These are phyloP conservation scores for Ustanciosporium gigantosporum DNA, from an alignment of 1,284 basidiomycete genomes.

Conservation along the genomic window DNA sequence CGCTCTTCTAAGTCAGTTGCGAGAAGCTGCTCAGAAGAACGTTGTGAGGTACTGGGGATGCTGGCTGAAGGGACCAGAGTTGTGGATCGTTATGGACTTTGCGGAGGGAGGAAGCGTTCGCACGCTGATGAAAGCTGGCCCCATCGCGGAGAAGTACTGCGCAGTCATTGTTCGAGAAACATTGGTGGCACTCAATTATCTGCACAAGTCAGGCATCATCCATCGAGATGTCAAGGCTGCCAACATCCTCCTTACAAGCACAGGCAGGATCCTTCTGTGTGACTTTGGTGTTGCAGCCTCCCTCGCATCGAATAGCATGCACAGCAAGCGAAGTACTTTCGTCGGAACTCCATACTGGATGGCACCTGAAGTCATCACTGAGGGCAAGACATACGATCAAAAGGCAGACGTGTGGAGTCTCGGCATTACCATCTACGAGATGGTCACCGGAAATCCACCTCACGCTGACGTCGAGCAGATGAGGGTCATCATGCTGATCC, in stretches of 20 bases:
- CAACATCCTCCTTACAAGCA: constrained; percentile 47
- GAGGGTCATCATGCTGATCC: constrained; percentile 88
- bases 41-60: constrained; percentile 96
- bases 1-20: constrained; percentile 83
- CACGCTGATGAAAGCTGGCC: constrained; percentile 77
- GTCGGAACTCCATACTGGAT: constrained; percentile 56
- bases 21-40: constrained; percentile 76
- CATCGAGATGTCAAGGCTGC: constrained; percentile 51
- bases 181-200: constrained; percentile 37
- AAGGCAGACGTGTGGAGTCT: constrained; percentile 50
- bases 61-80: constrained; percentile 86
- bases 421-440: constrained; percentile 48
- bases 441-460: constrained; percentile 47
- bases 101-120: constrained; percentile 93
- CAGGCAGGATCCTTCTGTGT: constrained; percentile 28
- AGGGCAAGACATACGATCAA: constrained; percentile 59
- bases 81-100: constrained; percentile 99
- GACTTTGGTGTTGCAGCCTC: constrained; percentile 69
- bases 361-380: constrained; percentile 60
- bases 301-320: constrained; percentile 71
- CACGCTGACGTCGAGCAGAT: constrained; percentile 68
- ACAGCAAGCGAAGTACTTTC: constrained; percentile 57
- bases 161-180: constrained; percentile 87
- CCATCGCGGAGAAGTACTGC: constrained; percentile 84
- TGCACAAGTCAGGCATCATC: constrained; percentile 45